Evolutionary conservation across 2,329 filamentous ascomycete genomes (phyloP).

Genomic region (Verruconis gallopava): DNA sequence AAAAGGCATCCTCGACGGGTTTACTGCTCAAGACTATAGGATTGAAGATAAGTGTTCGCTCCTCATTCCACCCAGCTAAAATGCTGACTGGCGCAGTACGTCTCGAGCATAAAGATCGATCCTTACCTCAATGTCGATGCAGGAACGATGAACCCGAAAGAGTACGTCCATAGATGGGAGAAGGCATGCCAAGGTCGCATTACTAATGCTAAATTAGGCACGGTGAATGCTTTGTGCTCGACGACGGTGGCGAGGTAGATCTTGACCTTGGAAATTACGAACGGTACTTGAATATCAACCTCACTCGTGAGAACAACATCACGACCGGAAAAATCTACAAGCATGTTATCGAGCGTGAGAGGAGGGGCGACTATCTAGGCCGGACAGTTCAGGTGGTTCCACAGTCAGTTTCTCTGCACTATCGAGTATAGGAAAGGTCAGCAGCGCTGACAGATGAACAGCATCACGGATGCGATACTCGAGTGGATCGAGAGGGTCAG

Average conservation of each 20-base stretch:
- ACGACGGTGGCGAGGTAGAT: constrained; percentile 68
- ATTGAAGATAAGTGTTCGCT: constrained; percentile 50
- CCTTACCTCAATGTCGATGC: constrained; percentile 67
- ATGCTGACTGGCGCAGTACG: constrained; percentile 30
- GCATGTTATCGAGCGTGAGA: constrained; percentile 67
- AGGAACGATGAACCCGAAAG: constrained; percentile 56
- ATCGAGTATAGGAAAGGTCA: too few relatives aligned
- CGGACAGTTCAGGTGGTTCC: constrained; percentile 85
- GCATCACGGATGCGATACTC: constrained; percentile 79
- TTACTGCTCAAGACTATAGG: constrained; percentile 69
- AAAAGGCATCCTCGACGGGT: constrained; percentile 53
- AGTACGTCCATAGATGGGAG: constrained; percentile 28
- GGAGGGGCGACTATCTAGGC: constrained; percentile 68
- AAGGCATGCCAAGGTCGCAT: neutral
- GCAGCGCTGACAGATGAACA: too few relatives aligned
- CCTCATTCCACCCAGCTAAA: constrained; percentile 11
- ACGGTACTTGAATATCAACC: constrained; percentile 67
- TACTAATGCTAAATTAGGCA: constrained; percentile 42
- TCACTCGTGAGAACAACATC: constrained; percentile 85
- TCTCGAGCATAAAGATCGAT: constrained; percentile 57
- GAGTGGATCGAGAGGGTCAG: constrained; percentile 86
- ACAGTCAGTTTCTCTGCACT: too few relatives aligned
- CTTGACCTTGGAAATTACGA: constrained; percentile 68
- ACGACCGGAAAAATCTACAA: constrained; percentile 95
- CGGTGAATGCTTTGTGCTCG: constrained; percentile 79